Evolutionary conservation across 129 eudicot genomes (phyloP).

Genomic region (Tanacetum coccineum): DNA sequence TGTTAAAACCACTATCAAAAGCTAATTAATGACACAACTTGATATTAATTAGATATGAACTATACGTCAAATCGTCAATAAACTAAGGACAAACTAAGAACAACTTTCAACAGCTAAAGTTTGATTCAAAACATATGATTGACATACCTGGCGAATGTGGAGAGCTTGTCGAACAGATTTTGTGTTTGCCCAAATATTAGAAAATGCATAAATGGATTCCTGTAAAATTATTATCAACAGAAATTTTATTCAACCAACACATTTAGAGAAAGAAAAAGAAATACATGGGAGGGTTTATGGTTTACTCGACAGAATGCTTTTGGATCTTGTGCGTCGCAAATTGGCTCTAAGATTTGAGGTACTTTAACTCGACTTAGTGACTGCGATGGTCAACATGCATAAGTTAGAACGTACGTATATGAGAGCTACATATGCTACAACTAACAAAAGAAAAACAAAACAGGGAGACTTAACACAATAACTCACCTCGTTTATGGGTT

Average conservation of each 20-base stretch:
- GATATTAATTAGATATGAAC: not conserved
- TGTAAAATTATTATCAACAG: not conserved
- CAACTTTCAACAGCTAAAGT: too few species aligned
- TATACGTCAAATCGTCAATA: not conserved
- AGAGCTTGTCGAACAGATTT: conserved; percentile 41
- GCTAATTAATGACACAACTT: not conserved
- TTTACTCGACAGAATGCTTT: conserved; percentile 28
- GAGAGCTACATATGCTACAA: not conserved
- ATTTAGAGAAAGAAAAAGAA: not conserved
- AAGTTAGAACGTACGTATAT: not conserved
- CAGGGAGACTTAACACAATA: too few species aligned
- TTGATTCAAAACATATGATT: not conserved
- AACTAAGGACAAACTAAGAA: not conserved
- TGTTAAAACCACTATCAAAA: not conserved
- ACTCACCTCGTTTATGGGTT: too few species aligned
- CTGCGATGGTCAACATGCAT: conserved; percentile 4
- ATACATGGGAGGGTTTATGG: not conserved
- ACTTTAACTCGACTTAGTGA: conserved; percentile 23
- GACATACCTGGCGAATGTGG: conserved; percentile 41
- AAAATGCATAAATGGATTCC: conserved; percentile 25
- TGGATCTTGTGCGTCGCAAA: conserved; percentile 22
- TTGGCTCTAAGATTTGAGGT: conserved; percentile 21
- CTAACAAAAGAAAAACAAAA: too few species aligned
- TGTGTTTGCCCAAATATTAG: conserved; percentile 39
- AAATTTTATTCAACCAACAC: not conserved